Conservation (phyloP, 2,329 filamentous ascomycete species). For the Neonectria punicea region DNA sequence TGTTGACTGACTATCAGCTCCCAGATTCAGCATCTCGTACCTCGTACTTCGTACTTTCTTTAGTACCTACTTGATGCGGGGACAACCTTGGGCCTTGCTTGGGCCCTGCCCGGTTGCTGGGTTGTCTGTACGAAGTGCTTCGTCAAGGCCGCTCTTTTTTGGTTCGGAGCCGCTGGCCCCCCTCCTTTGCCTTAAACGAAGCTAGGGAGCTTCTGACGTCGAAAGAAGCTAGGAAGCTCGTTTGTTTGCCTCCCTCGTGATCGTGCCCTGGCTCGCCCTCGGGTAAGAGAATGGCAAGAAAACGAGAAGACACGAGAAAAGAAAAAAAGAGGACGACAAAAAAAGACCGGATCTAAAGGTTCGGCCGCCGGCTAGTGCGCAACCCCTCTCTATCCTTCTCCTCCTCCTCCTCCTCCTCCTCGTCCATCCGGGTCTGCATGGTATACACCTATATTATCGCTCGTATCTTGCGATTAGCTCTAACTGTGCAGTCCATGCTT, state of each 20-base stretch:
- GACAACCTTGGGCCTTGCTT: slow-evolving; percentile 8
- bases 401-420: background rate
- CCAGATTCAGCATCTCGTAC: slow-evolving; percentile 11
- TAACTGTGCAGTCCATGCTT: slow-evolving; percentile 23
- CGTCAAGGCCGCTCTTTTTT: background rate
- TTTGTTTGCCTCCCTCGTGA: slow-evolving; percentile 22
- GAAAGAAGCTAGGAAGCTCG: slow-evolving; percentile 19
- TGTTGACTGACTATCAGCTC: slow-evolving; percentile 4
- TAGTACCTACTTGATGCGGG: slow-evolving; percentile 4
- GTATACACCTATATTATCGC: slow-evolving; percentile 11
- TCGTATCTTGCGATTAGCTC: slow-evolving; percentile 23
- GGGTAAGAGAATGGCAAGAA: slow-evolving; percentile 11
- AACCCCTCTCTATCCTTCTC: slow-evolving; percentile 10
- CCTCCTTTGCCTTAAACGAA: slow-evolving; percentile 20
- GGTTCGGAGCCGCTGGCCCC: slow-evolving; percentile 1
- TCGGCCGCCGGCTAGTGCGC: slow-evolving; percentile 20
- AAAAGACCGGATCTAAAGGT: slow-evolving; percentile 19
- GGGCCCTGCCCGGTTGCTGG: slow-evolving; percentile 13
- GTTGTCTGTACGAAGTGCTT: background rate
- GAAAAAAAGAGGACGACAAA: background rate
- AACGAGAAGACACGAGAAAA: slow-evolving; percentile 13
- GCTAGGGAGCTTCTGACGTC: slow-evolving; percentile 21
- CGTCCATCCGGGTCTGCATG: slow-evolving; percentile 2
- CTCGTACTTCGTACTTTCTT: slow-evolving; percentile 14
- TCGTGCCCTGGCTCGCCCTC: slow-evolving; percentile 11